A percentile compares a stretch with the other conserved stretches of the same genome.
Conservation (phyloP, 306 rosid species). For the Calophaca sinica region DNA sequence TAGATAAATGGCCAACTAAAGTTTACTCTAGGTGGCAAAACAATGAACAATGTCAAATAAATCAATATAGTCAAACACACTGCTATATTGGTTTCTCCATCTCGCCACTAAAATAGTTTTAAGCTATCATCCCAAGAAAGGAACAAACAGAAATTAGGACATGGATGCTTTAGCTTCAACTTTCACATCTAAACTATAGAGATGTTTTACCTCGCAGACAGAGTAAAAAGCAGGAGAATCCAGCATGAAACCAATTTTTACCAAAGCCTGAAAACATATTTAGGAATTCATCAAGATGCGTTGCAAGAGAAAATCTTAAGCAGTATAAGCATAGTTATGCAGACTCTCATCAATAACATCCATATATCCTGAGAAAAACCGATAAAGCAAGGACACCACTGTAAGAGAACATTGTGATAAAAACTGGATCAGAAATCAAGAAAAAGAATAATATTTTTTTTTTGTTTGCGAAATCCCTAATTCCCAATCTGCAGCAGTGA, state of each 20-base stretch:
- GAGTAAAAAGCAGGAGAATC: constrained; percentile 93
- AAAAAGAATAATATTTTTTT: no score
- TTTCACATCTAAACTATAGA: constrained; percentile 18
- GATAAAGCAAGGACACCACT: background rate
- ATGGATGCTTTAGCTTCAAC: background rate
- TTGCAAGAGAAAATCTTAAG: constrained; percentile 19
- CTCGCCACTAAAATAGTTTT: constrained; percentile 20
- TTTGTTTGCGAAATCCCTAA: no score
- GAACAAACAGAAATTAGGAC: background rate
- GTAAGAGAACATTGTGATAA: background rate
- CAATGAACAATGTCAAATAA: constrained; percentile 32
- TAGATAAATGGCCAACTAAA: constrained; percentile 22
- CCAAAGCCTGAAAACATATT: constrained; percentile 65
- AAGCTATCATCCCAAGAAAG: constrained; percentile 35
- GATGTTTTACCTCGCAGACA: constrained; percentile 77
- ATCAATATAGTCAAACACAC: constrained; percentile 30
- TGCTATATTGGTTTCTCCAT: constrained; percentile 24
- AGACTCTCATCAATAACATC: constrained; percentile 24
- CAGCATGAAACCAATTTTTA: constrained; percentile 80
- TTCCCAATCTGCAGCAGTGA: no score
- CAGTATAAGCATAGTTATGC: constrained; percentile 1
- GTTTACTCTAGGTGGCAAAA: constrained; percentile 7
- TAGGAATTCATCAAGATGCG: constrained; percentile 43
- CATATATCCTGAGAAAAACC: background rate
- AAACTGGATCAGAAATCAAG: background rate